Base-by-base conservation (phyloP, 768 basidiomycete species). In the Podaxis mareebaensis region DNA sequence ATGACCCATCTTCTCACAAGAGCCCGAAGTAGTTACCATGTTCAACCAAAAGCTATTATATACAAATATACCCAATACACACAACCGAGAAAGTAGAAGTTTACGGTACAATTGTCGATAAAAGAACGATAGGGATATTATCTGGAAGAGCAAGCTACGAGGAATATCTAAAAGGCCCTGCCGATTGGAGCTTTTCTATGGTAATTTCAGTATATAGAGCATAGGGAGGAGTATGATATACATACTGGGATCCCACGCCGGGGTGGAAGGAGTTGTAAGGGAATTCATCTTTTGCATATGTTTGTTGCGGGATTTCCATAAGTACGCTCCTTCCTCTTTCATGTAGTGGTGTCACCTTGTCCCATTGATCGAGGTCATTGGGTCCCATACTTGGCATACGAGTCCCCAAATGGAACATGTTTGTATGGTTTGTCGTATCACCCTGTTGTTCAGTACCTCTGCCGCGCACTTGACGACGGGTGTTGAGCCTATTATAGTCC, bases 361-460 rank as follows among this genome's bases (percentile, higher is more conserved):
- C 74, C 78, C 77, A 78, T 30, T 64, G 58, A 15, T 74, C 73
- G 28, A 76, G 64, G 48, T 78, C 79, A 38, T 63, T 66, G 11
- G 74, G 76, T 17, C 74, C 77, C 73, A 78, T 72, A 42, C 77
- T 79, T 6, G 78, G 77, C 68, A 79, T 71, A 3, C 81, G 76
- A 4, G 82, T 83, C 11, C 82, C 81, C 20, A 81, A 73, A 61
- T 78, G 78, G 70, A 83, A 83, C 73, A 83, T 73, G 65, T 83
- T 82, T n/a, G 81, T 82, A 64, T 82, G 75, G 61, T 79, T 79
- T 17, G 70, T 72, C 4, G 73, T 76, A 5, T 73, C 73, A 6
- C 74, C 75, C 70, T 81, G 77, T 48, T 73, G 71, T 58, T 88
- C 86, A 1, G 86, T 85, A 24, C 86, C 86, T 36, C 80, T 76